These are phyloP conservation scores for Kodamaea sagamina DNA, from an alignment of 805 yeast species.

Conservation along the genomic window DNA sequence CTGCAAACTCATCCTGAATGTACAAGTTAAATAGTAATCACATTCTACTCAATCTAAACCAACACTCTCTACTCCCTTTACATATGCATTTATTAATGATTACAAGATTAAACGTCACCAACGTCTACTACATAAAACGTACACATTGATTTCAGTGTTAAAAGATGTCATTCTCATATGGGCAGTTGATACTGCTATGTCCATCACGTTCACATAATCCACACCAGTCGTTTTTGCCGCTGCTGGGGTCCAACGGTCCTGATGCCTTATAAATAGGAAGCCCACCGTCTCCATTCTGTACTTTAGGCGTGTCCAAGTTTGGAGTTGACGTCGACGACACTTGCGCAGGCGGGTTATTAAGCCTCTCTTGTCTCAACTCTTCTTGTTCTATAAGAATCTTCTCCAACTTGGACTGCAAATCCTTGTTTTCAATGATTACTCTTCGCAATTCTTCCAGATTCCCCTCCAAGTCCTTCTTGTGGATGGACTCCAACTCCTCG, in stretches of 20 bases:
- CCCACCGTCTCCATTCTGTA: constrained; percentile 6
- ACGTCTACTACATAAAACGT: not conserved
- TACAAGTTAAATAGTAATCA: too few species aligned
- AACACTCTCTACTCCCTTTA: not conserved
- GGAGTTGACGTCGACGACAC: not conserved
- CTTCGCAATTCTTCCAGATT: constrained; percentile 28
- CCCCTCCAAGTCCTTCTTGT: constrained; percentile 33
- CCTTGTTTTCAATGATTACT: constrained; percentile 22
- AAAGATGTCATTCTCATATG: constrained; percentile 68
- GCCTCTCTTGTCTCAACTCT: constrained; percentile 3
- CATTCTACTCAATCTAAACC: too few species aligned
- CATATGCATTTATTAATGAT: constrained; percentile 2
- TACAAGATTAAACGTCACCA: constrained; percentile 3
- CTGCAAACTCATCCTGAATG: too few species aligned
- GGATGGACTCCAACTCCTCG: constrained; percentile 44
- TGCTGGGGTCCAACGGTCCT: constrained; percentile 58
- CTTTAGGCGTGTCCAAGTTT: not conserved
- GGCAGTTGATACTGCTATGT: constrained; percentile 85
- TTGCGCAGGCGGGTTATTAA: constrained; percentile 2
- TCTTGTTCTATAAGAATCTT: constrained; percentile 11
- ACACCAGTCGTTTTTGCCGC: constrained; percentile 83
- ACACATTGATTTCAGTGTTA: constrained; percentile 18
- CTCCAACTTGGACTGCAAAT: constrained; percentile 23
- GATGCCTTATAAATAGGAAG: constrained; percentile 55
- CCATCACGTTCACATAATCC: constrained; percentile 91